Evolutionary conservation across 345 rosid genomes (phyloP), one percentile per base, ranked within the genome.

Genomic region (Lumnitzera littorea): DNA sequence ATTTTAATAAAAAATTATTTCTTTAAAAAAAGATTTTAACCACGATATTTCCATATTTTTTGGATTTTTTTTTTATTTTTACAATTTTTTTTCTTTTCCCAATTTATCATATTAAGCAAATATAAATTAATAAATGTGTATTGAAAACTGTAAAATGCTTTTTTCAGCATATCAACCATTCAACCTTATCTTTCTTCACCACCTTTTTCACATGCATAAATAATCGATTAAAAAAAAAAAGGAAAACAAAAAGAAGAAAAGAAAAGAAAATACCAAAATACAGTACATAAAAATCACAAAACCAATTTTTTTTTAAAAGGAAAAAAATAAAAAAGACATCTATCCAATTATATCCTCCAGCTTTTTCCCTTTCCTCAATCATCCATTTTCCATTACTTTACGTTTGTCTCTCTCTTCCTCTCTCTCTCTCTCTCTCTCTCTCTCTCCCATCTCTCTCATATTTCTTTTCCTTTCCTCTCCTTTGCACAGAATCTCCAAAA

Each of bases 401-500:
- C 53, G 56, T 43, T 57, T 61, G 49, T 46, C 48, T 16, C 12
- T 58, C 23, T 62, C 15, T 43, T 53, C 48, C 51, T 46, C 56
- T 23, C 23, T 20, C 16, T 51, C 20, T 20, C 20, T 16, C 12
- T 58, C 23, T 62, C 15, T 43, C 55, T 49, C 51, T 46, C 56
- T 23, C 23, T 20, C 16, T 43, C 51, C 31, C 56, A 20, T 23
- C 16, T 20, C 16, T 51, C 36, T 53, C 24, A 36, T 46, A 29
- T 29, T 24, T 54, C 55, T 55, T 51, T 36, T 12, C n/a, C 36
- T 3, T 14, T 55, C 52, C 50, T 57, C 62, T 72, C 56, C 46
- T 47, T 65, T 57, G 43, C 62, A 11, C 53, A 68, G 62, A 69
- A 51, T 70, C 67, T 62, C 25, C 36, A 56, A 52, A 36, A 36